phyloP scores from a whole-genome alignment of 2,329 filamentous ascomycete species.

The Cladophialophora chaetospira region DNA sequence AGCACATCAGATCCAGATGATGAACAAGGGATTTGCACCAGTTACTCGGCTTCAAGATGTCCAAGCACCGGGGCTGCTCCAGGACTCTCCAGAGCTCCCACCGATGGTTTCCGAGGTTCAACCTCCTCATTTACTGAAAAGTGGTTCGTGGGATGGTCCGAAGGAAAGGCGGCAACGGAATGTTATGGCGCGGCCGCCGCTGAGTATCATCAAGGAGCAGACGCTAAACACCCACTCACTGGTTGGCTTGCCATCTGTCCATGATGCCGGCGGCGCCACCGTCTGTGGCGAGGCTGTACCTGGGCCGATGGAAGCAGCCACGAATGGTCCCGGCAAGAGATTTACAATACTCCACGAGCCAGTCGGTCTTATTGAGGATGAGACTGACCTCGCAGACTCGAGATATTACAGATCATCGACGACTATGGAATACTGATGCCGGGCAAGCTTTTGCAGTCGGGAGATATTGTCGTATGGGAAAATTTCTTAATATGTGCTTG shows the following conservation, averaged over 20 bases:
- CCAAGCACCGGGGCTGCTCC: neutral
- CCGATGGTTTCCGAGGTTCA: conserved; percentile 1
- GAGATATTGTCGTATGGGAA: neutral
- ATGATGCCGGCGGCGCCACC: too few species aligned
- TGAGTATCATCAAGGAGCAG: neutral
- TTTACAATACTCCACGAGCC: too few species aligned
- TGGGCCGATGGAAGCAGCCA: too few species aligned
- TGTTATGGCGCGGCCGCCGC: neutral
- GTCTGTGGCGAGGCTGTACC: too few species aligned
- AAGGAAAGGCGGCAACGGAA: neutral
- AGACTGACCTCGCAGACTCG: neutral
- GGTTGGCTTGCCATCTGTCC: too few species aligned
- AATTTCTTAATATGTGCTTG: too few species aligned
- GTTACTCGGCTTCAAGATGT: conserved; percentile 15
- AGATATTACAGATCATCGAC: neutral
- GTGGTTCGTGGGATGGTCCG: neutral
- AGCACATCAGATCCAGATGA: conserved; percentile 25
- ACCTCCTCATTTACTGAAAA: neutral
- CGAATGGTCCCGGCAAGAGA: too few species aligned
- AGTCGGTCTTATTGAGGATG: too few species aligned
- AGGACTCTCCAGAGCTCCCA: conserved; percentile 9
- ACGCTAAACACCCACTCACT: neutral
- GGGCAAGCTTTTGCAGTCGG: neutral
- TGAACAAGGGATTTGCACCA: conserved; percentile 24
- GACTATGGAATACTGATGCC: neutral